Evolutionary conservation across 164 flowering plant species (phyloP), one percentile per base, ranked within the genome.

Genomic region (Litsea cubeba): DNA sequence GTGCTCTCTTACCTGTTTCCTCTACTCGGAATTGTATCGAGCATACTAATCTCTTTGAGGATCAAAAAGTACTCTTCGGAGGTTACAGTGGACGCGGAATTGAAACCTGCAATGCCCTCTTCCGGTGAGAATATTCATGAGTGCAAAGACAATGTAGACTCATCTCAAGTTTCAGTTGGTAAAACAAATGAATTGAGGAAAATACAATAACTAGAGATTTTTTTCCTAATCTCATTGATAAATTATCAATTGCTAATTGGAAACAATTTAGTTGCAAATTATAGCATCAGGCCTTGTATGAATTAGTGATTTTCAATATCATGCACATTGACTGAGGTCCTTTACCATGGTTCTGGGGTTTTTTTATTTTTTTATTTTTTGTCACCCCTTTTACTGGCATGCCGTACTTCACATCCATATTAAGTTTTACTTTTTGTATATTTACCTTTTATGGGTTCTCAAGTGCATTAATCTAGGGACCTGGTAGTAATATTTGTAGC

Each of bases 11-110:
- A 88, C 74, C 2, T 93, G 26, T 90, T 93, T 40, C 97, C 99
- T 10, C 68, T 86, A 18, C 86, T 95, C 20, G 99, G 99, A 46
- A 87, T 93, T 66, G 65, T 76, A 74, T 93, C 99, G 1, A 93
- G 99, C 81, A 72, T 93, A 76, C 86, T 91, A 35, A 95, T 95
- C 72, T 91, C 99, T 49, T 79, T 88, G 82, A 84, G 91, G 79
- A 86, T 95, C 60, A 93, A 86, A 76, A 91, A 87, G 79, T 95
- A 95, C 79, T 81, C 94, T n/a, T 76, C 82, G 14, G 86, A 82
- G 57, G 80, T 91, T 60, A 68, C 85, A 8, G 69, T 77, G 63
- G 73, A 72, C 26, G 84, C 72, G 46, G 68, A 74, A 24, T 25
- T 64, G 57, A 57, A 51, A 24, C 23, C 75, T 32, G n/a, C 58